Percentiles rank a stretch among this genome's conserved stretches.
These are phyloP conservation scores for Xerocomus potaroensis DNA, from an alignment of 768 basidiomycete genomes.

Conservation along the genomic window DNA sequence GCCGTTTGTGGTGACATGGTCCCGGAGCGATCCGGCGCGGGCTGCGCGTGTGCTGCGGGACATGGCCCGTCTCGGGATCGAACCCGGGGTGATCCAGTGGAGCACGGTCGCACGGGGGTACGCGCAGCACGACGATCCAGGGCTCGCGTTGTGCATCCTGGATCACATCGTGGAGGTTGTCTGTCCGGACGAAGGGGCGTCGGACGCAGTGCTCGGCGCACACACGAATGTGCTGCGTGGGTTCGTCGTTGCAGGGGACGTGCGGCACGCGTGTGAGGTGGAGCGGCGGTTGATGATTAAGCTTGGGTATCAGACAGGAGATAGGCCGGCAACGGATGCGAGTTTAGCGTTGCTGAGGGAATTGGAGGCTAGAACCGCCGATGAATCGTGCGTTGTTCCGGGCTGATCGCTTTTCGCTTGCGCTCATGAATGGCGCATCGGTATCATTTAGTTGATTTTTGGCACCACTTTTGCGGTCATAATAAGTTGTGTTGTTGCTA, in stretches of 20 bases:
- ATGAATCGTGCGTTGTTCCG: not conserved
- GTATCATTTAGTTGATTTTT: too few species aligned
- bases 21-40: conserved; percentile 22
- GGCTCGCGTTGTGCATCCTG: conserved; percentile 39
- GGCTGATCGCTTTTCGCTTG: not conserved
- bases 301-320: conserved; percentile 24
- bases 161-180: conserved; percentile 33
- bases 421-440: too few species aligned
- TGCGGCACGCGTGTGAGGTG: conserved; percentile 31
- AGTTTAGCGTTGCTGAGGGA: conserved; percentile 15
- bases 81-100: conserved; percentile 44
- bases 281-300: conserved; percentile 20
- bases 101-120: conserved; percentile 47
- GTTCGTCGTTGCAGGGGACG: conserved; percentile 29
- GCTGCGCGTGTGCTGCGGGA: conserved; percentile 45
- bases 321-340: conserved; percentile 21
- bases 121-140: conserved; percentile 36
- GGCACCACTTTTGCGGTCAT: too few species aligned
- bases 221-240: conserved; percentile 38
- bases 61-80: conserved; percentile 45
- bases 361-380: conserved; percentile 12
- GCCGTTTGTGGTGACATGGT: conserved; percentile 47
- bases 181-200: not conserved
- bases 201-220: conserved; percentile 25
- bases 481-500: too few species aligned